These are phyloP conservation scores for Clavulina sp. DNA, from an alignment of 768 basidiomycete species.

Conservation along the genomic window DNA sequence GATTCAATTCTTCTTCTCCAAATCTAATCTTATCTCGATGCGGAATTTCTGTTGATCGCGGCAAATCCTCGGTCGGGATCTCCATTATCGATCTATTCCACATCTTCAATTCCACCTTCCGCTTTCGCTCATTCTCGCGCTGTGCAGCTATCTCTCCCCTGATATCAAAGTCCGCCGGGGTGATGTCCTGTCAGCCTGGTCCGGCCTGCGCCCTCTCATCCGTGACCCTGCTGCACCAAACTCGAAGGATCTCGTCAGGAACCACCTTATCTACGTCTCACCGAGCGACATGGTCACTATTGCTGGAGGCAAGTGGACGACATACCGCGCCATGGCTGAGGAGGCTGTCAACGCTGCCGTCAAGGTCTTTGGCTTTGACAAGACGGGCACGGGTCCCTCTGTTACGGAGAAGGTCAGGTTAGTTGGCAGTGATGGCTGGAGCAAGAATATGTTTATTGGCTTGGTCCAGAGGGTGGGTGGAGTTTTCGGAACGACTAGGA, in stretches of 20 bases:
- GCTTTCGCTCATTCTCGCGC: background rate
- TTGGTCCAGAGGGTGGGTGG: conserved; percentile 67
- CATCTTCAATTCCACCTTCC: background rate
- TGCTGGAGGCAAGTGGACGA: conserved; percentile 98
- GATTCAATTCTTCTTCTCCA: too few species aligned
- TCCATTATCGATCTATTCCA: background rate
- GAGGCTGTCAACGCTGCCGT: conserved; percentile 85
- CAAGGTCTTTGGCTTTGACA: conserved; percentile 51
- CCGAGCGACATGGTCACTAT: conserved; percentile 77
- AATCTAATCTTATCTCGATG: too few species aligned
- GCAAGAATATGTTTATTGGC: conserved; percentile 89
- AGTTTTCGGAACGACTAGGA: too few species aligned
- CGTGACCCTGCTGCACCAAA: conserved; percentile 55
- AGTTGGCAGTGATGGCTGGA: conserved; percentile 89
- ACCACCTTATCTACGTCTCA: conserved; percentile 77
- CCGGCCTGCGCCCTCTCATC: conserved; percentile 79
- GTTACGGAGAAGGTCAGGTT: conserved; percentile 67
- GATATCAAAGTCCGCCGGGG: conserved; percentile 90
- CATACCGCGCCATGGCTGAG: conserved; percentile 89
- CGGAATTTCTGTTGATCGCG: too few species aligned
- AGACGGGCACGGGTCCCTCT: conserved; percentile 39
- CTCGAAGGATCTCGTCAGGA: conserved; percentile 81
- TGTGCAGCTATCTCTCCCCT: conserved; percentile 64
- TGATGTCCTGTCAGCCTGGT: conserved; percentile 93
- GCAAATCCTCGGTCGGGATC: too few species aligned